A percentile compares a stretch with the other conserved stretches of the same genome.
Conservation (phyloP, 2,329 filamentous ascomycete species). For the Cytospora schulzeri region DNA sequence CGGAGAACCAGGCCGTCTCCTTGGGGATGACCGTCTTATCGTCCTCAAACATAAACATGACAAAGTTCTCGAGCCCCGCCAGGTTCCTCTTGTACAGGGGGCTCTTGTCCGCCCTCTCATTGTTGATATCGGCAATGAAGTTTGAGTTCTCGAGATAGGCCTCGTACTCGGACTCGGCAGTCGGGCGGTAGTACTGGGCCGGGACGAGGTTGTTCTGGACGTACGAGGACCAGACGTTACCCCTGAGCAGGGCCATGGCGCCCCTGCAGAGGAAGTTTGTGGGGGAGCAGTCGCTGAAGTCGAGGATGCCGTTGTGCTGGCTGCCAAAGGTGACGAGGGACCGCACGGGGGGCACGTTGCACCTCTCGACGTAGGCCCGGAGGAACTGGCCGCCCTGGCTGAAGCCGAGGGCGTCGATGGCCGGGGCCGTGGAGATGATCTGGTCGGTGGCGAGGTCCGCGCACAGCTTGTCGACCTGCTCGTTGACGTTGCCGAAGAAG, state of each 20-base stretch:
- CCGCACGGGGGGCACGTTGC: conserved; percentile 73
- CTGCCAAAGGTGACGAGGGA: conserved; percentile 86
- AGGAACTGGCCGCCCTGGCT: conserved; percentile 96
- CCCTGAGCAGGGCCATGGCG: conserved; percentile 75
- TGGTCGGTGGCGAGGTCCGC: conserved; percentile 72
- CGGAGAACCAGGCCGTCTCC: conserved; percentile 87
- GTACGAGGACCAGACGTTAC: conserved; percentile 77
- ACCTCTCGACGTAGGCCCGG: conserved; percentile 86
- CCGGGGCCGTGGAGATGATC: conserved; percentile 78
- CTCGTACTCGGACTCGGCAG: conserved; percentile 56
- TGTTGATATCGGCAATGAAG: conserved; percentile 95
- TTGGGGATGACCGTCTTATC: conserved; percentile 87
- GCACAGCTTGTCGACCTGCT: conserved; percentile 78
- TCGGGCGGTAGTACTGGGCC: conserved; percentile 90
- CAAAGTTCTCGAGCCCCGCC: conserved; percentile 71
- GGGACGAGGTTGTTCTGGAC: conserved; percentile 84
- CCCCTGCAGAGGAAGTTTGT: conserved; percentile 80
- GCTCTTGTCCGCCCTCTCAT: conserved; percentile 80
- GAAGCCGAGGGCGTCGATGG: conserved; percentile 90
- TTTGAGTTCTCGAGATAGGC: conserved; percentile 79
- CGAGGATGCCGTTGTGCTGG: conserved; percentile 88
- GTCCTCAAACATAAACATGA: conserved; percentile 86
- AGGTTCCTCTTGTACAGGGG: conserved; percentile 72
- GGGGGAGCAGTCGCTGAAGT: conserved; percentile 73
- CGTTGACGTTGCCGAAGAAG: conserved; percentile 87